Evolutionary conservation across 2,329 filamentous ascomycete genomes (phyloP).

Genomic region (Aspergillus felis): DNA sequence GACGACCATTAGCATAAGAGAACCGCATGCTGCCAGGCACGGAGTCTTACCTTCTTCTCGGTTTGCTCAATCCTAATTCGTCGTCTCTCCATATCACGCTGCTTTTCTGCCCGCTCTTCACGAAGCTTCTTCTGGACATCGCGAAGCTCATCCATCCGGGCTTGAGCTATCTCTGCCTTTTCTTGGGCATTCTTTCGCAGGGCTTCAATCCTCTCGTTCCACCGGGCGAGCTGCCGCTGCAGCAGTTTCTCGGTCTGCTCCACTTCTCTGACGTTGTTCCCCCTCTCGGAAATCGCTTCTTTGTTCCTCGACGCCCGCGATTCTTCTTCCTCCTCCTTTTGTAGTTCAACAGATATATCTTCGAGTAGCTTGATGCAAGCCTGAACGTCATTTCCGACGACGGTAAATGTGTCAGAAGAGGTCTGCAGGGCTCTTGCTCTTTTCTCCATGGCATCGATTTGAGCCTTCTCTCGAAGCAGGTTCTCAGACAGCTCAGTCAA

Average conservation of each 20-base stretch:
- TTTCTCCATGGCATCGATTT: slow-evolving; percentile 84
- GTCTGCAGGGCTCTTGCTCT: slow-evolving; percentile 87
- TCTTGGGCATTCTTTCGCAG: slow-evolving; percentile 74
- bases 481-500: slow-evolving; percentile 78
- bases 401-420: slow-evolving; percentile 80
- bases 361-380: slow-evolving; percentile 85
- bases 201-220: slow-evolving; percentile 81
- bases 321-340: slow-evolving; percentile 88
- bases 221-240: slow-evolving; percentile 77
- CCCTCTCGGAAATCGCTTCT: slow-evolving; percentile 81
- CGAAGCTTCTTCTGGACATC: slow-evolving; percentile 74
- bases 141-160: slow-evolving; percentile 85
- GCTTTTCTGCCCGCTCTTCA: slow-evolving; percentile 81
- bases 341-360: slow-evolving; percentile 77
- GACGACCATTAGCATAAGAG: slow-evolving; percentile 17
- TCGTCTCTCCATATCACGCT: slow-evolving; percentile 85
- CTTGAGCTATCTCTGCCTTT: slow-evolving; percentile 76
- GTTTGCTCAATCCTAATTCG: slow-evolving; percentile 95
- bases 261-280: slow-evolving; percentile 85
- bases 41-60: slow-evolving; percentile 79
- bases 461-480: slow-evolving; percentile 70
- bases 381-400: slow-evolving; percentile 79
- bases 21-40: background rate
- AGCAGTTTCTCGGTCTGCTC: slow-evolving; percentile 83
- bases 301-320: slow-evolving; percentile 74